Percentiles rank a stretch among this genome's conserved stretches.
These are phyloP conservation scores for Ensete glaucum DNA, from an alignment of 176 grass and related monocot species.

Conservation along the genomic window DNA sequence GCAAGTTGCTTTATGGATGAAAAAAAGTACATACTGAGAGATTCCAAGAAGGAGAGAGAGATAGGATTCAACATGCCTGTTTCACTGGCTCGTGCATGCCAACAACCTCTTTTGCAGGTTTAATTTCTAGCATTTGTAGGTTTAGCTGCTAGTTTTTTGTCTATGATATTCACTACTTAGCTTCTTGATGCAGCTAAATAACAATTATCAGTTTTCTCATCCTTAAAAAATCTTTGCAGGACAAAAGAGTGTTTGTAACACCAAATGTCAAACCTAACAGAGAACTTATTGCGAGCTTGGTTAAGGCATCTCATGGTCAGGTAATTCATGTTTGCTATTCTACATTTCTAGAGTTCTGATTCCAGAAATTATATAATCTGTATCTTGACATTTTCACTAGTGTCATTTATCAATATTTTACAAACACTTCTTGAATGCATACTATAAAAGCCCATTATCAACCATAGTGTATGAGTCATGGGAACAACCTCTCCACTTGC, in stretches of 20 bases:
- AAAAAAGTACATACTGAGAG: constrained; percentile 66
- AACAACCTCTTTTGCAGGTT: constrained; percentile 65
- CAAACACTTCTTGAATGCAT: neutral
- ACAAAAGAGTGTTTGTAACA: constrained; percentile 62
- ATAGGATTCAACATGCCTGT: constrained; percentile 69
- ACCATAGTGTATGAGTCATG: too few species aligned
- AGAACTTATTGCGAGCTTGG: constrained; percentile 54
- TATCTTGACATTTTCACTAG: neutral
- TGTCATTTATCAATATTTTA: too few species aligned
- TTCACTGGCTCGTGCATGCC: constrained; percentile 52
- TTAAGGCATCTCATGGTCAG: constrained; percentile 56
- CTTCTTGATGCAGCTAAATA: neutral
- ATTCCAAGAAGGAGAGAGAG: constrained; percentile 77
- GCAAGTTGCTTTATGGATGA: constrained; percentile 69
- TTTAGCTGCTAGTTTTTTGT: neutral
- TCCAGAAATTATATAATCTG: constrained; percentile 6
- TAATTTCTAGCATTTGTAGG: neutral
- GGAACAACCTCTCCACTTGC: too few species aligned
- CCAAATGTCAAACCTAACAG: constrained; percentile 63
- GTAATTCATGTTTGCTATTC: constrained; percentile 32
- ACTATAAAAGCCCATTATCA: too few species aligned
- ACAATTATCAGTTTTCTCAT: neutral
- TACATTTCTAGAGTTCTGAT: neutral
- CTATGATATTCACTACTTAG: neutral
- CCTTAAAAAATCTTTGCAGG: constrained; percentile 35